Evolutionary conservation across 2,329 filamentous ascomycete species (phyloP).

Genomic region (Trichophyton mentagrophytes): DNA sequence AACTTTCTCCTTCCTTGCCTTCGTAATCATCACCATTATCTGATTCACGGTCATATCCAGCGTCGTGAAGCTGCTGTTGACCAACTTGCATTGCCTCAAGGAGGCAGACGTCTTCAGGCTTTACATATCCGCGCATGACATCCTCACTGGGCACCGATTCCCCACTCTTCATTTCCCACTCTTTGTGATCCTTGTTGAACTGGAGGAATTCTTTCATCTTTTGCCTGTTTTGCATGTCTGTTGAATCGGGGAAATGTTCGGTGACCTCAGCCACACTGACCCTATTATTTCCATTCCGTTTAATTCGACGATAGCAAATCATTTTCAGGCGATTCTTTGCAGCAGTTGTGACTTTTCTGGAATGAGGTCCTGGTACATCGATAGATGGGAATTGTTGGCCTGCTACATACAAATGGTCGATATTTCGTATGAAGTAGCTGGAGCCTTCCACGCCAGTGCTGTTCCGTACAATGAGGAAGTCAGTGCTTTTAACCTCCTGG

Average conservation of each 20-base stretch:
- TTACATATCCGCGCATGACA: constrained; percentile 73
- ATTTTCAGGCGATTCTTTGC: constrained; percentile 94
- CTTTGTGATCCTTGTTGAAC: constrained; percentile 77
- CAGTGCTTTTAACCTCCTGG: constrained; percentile 61
- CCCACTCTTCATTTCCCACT: constrained; percentile 65
- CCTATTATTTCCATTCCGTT: constrained; percentile 56
- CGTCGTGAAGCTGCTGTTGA: constrained; percentile 77
- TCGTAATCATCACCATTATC: constrained; percentile 54
- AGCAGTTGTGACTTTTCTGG: constrained; percentile 89
- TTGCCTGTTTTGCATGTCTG: constrained; percentile 87
- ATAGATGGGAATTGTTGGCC: constrained; percentile 87
- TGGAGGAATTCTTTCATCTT: constrained; percentile 94
- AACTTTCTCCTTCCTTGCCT: constrained; percentile 57
- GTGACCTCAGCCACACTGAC: constrained; percentile 76
- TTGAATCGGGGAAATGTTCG: constrained; percentile 80
- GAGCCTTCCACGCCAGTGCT: constrained; percentile 67
- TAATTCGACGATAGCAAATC: constrained; percentile 80
- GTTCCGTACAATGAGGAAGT: constrained; percentile 77
- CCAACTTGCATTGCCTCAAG: constrained; percentile 96
- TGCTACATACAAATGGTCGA: constrained; percentile 81
- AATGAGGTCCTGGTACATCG: constrained; percentile 86
- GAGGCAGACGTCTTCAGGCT: constrained; percentile 86
- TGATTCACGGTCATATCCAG: constrained; percentile 62
- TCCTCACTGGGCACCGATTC: constrained; percentile 70
- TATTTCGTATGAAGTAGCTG: constrained; percentile 70